Conservation (phyloP, 2,329 filamentous ascomycete genomes). For the Phyllosticta capitalensis region DNA sequence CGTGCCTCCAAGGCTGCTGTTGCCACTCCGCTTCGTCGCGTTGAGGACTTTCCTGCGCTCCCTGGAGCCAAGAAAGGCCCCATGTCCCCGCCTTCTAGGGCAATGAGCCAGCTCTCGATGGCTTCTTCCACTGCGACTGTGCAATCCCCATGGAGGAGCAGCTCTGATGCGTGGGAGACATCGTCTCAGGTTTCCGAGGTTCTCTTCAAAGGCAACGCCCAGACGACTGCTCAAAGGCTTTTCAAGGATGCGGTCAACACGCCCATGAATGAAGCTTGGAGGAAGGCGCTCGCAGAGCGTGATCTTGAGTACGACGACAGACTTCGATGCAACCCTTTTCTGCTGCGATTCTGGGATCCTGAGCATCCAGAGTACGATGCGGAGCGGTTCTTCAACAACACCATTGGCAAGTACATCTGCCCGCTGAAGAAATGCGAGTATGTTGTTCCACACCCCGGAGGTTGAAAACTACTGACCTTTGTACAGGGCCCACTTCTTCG, state of each 20-base stretch:
- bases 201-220: slow-evolving; percentile 28
- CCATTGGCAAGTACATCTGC: slow-evolving; percentile 42
- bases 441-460: slow-evolving; percentile 12
- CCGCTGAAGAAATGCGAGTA: slow-evolving; percentile 45
- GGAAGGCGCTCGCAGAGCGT: slow-evolving; percentile 18
- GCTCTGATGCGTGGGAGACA: not conserved
- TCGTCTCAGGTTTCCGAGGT: not conserved
- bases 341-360: slow-evolving; percentile 41
- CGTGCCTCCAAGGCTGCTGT: not conserved
- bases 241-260: slow-evolving; percentile 28
- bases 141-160: not conserved
- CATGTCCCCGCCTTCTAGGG: not conserved
- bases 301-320: slow-evolving; percentile 20
- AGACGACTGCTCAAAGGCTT: slow-evolving; percentile 17
- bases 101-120: not conserved
- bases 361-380: slow-evolving; percentile 39
- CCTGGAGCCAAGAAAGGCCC: not conserved
- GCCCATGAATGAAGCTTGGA: slow-evolving; percentile 20
- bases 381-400: slow-evolving; percentile 36
- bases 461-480: not conserved
- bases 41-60: not conserved
- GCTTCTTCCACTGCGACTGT: not conserved
- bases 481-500: not conserved
- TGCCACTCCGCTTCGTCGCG: not conserved
- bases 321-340: slow-evolving; percentile 30